These are phyloP conservation scores for Cyclocybe cylindracea DNA, from an alignment of 768 basidiomycete species.

Conservation along the genomic window DNA sequence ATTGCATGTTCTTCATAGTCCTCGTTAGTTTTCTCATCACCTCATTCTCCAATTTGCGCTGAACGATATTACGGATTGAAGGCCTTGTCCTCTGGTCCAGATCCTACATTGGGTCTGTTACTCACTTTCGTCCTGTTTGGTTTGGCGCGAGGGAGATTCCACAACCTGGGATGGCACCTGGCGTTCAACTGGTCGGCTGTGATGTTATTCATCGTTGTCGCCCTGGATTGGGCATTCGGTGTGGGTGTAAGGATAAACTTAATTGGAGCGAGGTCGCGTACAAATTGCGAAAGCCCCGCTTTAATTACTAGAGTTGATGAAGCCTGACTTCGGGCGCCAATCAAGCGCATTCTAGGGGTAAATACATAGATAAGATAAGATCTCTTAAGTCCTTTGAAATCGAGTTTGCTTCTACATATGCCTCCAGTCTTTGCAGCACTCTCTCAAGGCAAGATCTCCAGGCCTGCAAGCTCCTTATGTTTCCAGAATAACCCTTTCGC, in stretches of 20 bases:
- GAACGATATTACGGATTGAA: background rate
- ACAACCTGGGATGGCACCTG: slow-evolving; percentile 13
- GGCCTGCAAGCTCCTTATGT: no score
- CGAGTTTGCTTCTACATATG: no score
- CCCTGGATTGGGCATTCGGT: slow-evolving; percentile 9
- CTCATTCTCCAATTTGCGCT: background rate
- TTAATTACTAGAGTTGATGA: background rate
- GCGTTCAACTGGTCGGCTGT: slow-evolving; percentile 11
- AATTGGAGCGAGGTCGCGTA: background rate
- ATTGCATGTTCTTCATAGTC: slow-evolving; percentile 7
- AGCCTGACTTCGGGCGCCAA: no score
- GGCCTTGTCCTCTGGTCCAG: slow-evolving; percentile 16
- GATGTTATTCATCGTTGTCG: slow-evolving; percentile 3
- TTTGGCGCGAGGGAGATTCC: slow-evolving; percentile 8
- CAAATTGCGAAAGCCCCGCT: background rate
- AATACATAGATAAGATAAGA: background rate
- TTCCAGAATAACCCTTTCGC: background rate
- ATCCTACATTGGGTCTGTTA: slow-evolving; percentile 15
- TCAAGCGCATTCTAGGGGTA: no score
- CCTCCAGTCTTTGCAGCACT: no score
- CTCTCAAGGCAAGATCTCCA: no score
- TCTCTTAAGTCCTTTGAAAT: background rate
- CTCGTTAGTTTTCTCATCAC: background rate
- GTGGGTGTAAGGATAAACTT: background rate
- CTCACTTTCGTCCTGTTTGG: slow-evolving; percentile 9